These are phyloP conservation scores for Tephrocybe sp. DNA, from an alignment of 768 basidiomycete genomes.

Conservation along the genomic window DNA sequence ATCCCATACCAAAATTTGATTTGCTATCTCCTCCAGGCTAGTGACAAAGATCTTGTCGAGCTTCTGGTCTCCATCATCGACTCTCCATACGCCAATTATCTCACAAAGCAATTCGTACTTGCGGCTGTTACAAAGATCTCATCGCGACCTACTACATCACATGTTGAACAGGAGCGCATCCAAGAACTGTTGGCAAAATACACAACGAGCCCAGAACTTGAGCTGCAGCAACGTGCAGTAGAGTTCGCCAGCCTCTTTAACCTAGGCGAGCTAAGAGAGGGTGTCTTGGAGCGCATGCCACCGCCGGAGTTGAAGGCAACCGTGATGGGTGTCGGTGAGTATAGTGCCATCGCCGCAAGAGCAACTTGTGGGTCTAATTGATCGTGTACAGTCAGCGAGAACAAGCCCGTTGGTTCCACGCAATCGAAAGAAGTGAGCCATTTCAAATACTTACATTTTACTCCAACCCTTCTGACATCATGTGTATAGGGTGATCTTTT, in stretches of 20 bases:
- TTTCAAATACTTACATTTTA: too few relatives aligned
- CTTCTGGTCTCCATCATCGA: conserved; percentile 83
- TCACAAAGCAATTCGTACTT: conserved; percentile 90
- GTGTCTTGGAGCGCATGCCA: conserved; percentile 98
- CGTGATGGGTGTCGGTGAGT: conserved; percentile 86
- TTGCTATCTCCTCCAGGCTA: conserved; percentile 42
- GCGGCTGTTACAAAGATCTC: conserved; percentile 88
- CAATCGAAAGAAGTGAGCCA: conserved; percentile 72
- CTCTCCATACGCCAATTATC: conserved; percentile 91
- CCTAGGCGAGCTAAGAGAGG: conserved; percentile 69
- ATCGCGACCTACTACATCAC: conserved; percentile 67
- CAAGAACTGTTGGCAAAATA: conserved; percentile 75
- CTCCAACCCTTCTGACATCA: too few relatives aligned
- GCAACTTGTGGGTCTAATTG: neutral
- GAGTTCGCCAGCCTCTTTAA: conserved; percentile 89
- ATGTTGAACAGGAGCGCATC: conserved; percentile 74
- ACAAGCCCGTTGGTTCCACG: conserved; percentile 93
- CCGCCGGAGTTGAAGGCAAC: conserved; percentile 97
- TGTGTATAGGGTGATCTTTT: conserved; percentile 80
- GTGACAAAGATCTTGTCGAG: conserved; percentile 82
- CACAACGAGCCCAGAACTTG: conserved; percentile 86
- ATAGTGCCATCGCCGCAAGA: neutral
- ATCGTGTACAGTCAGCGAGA: conserved; percentile 74
- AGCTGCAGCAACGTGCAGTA: conserved; percentile 93
- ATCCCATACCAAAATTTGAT: neutral